These are phyloP conservation scores for Elsinoe ampelina DNA, from an alignment of 2,329 filamentous ascomycete species.

Conservation along the genomic window DNA sequence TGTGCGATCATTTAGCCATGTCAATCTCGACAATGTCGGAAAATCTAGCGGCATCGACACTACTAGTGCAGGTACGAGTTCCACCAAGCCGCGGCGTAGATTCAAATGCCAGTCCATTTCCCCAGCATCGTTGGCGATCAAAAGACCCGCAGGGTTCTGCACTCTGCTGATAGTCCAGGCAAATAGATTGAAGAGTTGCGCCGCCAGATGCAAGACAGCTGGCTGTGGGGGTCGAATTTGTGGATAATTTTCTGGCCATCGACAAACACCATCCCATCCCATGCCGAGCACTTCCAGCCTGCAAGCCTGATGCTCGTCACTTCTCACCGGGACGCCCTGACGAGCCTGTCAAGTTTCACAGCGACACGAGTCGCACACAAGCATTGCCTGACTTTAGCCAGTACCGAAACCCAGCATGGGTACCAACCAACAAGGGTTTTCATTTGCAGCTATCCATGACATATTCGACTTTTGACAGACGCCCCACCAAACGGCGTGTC, in stretches of 20 bases:
- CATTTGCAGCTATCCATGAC: not conserved
- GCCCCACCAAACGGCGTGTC: not conserved
- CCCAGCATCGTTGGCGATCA: not conserved
- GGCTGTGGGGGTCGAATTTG: not conserved
- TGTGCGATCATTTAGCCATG: not conserved
- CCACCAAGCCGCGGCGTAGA: no score
- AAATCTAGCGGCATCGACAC: not conserved
- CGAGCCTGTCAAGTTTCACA: constrained; percentile 4
- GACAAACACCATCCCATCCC: not conserved
- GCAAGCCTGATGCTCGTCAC: not conserved
- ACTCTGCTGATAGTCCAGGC: not conserved
- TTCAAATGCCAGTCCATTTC: no score
- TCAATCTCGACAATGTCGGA: not conserved
- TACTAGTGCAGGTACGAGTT: not conserved
- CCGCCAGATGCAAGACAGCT: not conserved
- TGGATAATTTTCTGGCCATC: not conserved
- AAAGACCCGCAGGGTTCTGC: not conserved
- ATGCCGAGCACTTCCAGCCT: not conserved
- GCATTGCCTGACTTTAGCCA: not conserved
- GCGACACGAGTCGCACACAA: not conserved
- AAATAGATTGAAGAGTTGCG: not conserved
- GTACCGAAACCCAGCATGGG: not conserved
- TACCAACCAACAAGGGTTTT: constrained; percentile 4
- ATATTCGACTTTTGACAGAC: constrained; percentile 6
- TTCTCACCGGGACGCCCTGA: not conserved